Evolutionary conservation across 2,329 filamentous ascomycete species (phyloP).

Genomic region (Ophiocordyceps camponoti-saundersi): DNA sequence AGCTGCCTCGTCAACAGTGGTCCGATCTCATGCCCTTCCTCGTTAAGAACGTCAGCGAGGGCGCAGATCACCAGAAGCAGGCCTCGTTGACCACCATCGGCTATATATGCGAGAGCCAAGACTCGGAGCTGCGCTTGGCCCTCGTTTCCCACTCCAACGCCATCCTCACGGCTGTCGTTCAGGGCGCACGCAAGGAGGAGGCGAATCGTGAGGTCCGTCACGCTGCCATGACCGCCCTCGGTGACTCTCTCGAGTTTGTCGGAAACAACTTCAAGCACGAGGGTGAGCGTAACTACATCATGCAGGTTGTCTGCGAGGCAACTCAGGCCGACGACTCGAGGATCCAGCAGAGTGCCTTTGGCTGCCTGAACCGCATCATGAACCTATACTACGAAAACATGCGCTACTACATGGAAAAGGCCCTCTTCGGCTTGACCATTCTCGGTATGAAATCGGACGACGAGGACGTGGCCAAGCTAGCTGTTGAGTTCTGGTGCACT

Average conservation of each 20-base stretch:
- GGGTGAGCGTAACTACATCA: conserved; percentile 98
- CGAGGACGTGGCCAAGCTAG: conserved; percentile 94
- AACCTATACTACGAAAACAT: conserved; percentile 98
- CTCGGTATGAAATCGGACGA: conserved; percentile 97
- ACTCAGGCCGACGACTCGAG: conserved; percentile 82
- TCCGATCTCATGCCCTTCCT: conserved; percentile 74
- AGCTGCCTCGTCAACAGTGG: conserved; percentile 89
- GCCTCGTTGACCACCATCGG: conserved; percentile 90
- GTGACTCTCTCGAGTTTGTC: conserved; percentile 94
- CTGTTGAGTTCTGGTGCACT: conserved; percentile 99
- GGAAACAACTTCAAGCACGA: conserved; percentile 98
- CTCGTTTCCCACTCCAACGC: conserved; percentile 84
- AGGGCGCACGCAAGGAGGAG: conserved; percentile 95
- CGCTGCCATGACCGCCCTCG: conserved; percentile 82
- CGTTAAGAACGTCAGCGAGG: conserved; percentile 83
- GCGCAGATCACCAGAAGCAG: conserved; percentile 80
- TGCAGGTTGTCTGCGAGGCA: conserved; percentile 98
- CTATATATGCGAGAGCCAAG: conserved; percentile 94
- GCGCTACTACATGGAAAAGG: conserved; percentile 99
- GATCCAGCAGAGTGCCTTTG: conserved; percentile 92
- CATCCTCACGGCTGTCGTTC: conserved; percentile 92
- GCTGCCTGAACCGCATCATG: conserved; percentile 98
- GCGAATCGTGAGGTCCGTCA: conserved; percentile 77
- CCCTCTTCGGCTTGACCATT: conserved; percentile 90
- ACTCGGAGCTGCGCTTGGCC: conserved; percentile 66